Evolutionary conservation across 768 basidiomycete genomes (phyloP).

Genomic region (Coprinellus aureogranulatus): DNA sequence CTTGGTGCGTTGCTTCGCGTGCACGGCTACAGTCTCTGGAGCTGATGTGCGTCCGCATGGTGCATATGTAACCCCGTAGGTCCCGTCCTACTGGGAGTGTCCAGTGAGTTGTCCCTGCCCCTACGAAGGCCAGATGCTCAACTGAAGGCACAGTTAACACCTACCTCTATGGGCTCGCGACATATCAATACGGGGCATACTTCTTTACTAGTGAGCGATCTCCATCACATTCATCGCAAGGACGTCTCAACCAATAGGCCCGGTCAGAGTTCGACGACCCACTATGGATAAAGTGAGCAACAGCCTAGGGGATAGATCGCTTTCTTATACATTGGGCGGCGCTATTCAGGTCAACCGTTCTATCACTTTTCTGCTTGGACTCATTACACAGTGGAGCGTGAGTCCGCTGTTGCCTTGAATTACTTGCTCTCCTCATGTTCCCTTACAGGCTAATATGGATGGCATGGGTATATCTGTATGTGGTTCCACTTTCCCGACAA

Average conservation of each 20-base stretch:
- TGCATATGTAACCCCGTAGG: constrained; percentile 14
- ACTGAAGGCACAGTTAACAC: constrained; percentile 19
- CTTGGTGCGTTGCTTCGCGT: neutral
- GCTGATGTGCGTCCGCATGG: no score
- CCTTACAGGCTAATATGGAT: constrained; percentile 27
- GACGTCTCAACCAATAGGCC: neutral
- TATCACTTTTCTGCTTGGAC: constrained; percentile 30
- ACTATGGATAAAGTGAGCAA: constrained; percentile 28
- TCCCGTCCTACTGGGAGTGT: constrained; percentile 29
- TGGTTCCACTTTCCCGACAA: neutral
- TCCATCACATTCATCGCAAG: constrained; percentile 7
- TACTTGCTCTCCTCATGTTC: constrained; percentile 4
- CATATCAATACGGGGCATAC: constrained; percentile 32
- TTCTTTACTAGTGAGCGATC: constrained; percentile 22
- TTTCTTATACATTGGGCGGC: neutral
- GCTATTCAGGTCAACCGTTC: constrained; percentile 24
- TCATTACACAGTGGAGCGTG: constrained; percentile 34
- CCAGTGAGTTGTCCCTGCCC: constrained; percentile 18
- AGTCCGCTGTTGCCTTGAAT: constrained; percentile 14
- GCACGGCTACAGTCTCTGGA: no score
- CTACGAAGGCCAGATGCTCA: no score
- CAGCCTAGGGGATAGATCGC: neutral
- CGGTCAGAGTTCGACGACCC: constrained; percentile 35
- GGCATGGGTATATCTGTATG: constrained; percentile 9
- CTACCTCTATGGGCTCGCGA: constrained; percentile 33